Percentiles rank a stretch among this genome's conserved stretches.
phyloP scores from a whole-genome alignment of 2,329 filamentous ascomycete species.

The Colletotrichum gigasporum region DNA sequence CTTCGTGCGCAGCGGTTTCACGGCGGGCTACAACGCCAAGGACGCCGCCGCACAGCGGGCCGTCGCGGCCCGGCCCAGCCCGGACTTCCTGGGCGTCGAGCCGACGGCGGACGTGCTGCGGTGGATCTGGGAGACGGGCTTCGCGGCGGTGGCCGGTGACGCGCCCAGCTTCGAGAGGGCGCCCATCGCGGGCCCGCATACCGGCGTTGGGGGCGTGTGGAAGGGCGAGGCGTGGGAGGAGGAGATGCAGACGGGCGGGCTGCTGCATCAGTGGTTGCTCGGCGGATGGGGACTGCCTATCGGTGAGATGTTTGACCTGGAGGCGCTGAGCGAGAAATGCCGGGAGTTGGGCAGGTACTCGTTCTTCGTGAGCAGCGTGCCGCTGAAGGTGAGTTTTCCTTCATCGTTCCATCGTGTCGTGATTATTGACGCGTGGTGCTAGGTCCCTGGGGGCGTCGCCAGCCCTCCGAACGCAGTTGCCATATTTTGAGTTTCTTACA shows the following conservation, averaged over 20 bases:
- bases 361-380: constrained; percentile 52
- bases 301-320: constrained; percentile 58
- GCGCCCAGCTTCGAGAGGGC: constrained; percentile 53
- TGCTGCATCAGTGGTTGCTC: constrained; percentile 51
- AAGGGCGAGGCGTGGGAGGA: constrained; percentile 34
- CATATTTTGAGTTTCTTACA: too few species aligned
- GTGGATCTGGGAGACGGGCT: constrained; percentile 57
- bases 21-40: constrained; percentile 40
- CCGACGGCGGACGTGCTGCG: constrained; percentile 42
- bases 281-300: constrained; percentile 62
- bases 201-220: constrained; percentile 13
- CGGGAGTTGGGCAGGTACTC: constrained; percentile 43
- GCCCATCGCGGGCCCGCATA: constrained; percentile 43
- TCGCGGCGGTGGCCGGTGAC: constrained; percentile 55
- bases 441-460: constrained; percentile 47
- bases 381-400: constrained; percentile 39
- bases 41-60: constrained; percentile 34
- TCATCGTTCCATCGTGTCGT: rapidly evolving
- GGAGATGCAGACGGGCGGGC: constrained; percentile 19
- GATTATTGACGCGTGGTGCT: background rate
- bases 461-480: constrained; percentile 50
- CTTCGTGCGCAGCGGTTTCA: constrained; percentile 51
- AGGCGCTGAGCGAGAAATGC: constrained; percentile 47
- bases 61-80: constrained; percentile 37
- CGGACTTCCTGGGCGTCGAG: constrained; percentile 50